A percentile compares a stretch with the other conserved stretches of the same genome.
phyloP scores from a whole-genome alignment of 2,329 filamentous ascomycete species.

The Fusarium tjaetaba region DNA sequence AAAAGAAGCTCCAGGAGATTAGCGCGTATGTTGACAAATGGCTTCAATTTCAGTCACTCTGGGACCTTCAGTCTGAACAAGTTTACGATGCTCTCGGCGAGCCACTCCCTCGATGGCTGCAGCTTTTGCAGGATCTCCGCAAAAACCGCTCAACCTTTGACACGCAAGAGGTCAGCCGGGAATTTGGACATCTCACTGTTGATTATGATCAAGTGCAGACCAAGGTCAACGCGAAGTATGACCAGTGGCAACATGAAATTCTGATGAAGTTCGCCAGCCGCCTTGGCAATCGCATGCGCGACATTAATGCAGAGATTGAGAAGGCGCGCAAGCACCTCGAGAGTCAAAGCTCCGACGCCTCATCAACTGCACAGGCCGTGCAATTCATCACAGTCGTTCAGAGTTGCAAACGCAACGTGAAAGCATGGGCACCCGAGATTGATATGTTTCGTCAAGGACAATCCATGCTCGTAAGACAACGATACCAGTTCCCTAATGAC shows the following conservation, averaged over 20 bases:
- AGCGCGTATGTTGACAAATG: conserved; percentile 94
- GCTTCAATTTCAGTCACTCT: conserved; percentile 97
- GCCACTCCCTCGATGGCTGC: conserved; percentile 90
- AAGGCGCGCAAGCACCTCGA: conserved; percentile 91
- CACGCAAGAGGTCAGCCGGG: conserved; percentile 90
- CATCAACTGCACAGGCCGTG: conserved; percentile 95
- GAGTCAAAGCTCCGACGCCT: conserved; percentile 89
- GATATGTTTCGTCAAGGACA: conserved; percentile 96
- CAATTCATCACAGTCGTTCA: conserved; percentile 99
- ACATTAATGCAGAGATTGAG: conserved; percentile 91
- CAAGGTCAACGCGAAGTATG: conserved; percentile 98
- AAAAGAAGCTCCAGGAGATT: conserved; percentile 83
- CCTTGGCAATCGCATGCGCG: conserved; percentile 88
- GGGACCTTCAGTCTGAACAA: conserved; percentile 96
- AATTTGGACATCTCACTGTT: conserved; percentile 93
- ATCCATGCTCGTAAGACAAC: conserved; percentile 87
- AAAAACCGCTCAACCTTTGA: conserved; percentile 97
- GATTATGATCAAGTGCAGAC: conserved; percentile 99
- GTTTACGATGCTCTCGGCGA: conserved; percentile 94
- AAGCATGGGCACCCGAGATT: conserved; percentile 93
- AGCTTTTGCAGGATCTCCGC: conserved; percentile 94
- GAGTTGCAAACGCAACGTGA: conserved; percentile 92
- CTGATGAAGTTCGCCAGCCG: conserved; percentile 91
- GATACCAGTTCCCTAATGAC: conserved; percentile 92
- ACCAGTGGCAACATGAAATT: conserved; percentile 99